phyloP scores from a whole-genome alignment of 2,329 filamentous ascomycete genomes.

The Chaetomium sp. region DNA sequence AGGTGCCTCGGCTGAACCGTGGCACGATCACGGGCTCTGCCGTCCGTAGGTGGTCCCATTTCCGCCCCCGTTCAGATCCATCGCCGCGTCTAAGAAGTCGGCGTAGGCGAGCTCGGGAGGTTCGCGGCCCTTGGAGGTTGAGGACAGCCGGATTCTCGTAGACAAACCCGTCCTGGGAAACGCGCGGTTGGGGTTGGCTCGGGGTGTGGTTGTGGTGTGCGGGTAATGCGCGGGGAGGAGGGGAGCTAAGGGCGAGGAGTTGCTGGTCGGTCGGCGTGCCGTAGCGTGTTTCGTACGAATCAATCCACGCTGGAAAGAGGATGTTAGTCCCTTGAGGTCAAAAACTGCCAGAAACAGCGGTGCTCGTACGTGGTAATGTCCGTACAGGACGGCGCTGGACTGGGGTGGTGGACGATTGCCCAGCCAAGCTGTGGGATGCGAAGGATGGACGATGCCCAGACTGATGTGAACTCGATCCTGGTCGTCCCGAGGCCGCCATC shows the following conservation, averaged over 20 bases:
- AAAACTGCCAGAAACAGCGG: background rate
- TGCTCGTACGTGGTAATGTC: constrained; percentile 27
- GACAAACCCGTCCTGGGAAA: constrained; percentile 44
- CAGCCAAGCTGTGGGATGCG: constrained; percentile 13
- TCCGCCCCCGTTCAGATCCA: constrained; percentile 42
- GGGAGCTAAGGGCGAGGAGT: constrained; percentile 32
- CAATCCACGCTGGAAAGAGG: constrained; percentile 39
- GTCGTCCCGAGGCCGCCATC: constrained; percentile 18
- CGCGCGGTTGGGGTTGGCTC: constrained; percentile 34
- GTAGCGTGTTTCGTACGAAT: constrained; percentile 39
- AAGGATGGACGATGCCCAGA: constrained; percentile 18
- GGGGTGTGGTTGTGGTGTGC: constrained; percentile 40
- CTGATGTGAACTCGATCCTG: constrained; percentile 19
- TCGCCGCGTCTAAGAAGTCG: constrained; percentile 42
- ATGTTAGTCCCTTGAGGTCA: constrained; percentile 7
- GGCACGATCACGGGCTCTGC: constrained; percentile 54
- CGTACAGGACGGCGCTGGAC: constrained; percentile 13
- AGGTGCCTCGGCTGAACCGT: constrained; percentile 37
- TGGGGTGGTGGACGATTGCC: background rate
- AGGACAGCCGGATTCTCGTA: constrained; percentile 34
- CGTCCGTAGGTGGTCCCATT: constrained; percentile 55
- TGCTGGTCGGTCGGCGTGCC: constrained; percentile 35
- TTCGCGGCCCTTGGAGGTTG: constrained; percentile 25
- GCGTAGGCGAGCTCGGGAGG: constrained; percentile 34
- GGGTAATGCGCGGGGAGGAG: constrained; percentile 33